These are phyloP conservation scores for Linum usitatissimum DNA, from an alignment of 345 rosid genomes.

Conservation along the genomic window DNA sequence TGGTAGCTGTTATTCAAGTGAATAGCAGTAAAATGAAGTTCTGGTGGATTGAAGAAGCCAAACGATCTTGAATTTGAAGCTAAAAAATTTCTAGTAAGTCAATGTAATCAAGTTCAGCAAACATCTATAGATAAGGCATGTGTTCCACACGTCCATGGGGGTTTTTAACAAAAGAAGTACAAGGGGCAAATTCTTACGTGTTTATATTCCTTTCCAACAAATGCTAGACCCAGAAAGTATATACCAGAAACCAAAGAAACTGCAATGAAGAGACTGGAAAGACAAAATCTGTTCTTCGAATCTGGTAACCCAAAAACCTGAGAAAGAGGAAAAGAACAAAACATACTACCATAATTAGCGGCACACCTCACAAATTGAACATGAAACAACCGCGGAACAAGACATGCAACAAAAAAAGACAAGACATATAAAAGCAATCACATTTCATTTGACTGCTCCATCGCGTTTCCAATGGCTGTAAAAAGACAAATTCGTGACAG, in stretches of 20 bases:
- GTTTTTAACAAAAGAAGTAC: background rate
- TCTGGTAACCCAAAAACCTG: constrained; percentile 35
- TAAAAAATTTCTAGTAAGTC: background rate
- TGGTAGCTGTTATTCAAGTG: background rate
- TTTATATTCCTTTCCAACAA: constrained; percentile 35
- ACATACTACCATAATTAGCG: background rate
- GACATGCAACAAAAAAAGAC: background rate
- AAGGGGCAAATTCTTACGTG: constrained; percentile 35
- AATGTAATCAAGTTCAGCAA: background rate
- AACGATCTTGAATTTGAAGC: background rate
- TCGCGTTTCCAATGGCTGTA: background rate
- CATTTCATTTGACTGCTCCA: background rate
- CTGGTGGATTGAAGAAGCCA: background rate
- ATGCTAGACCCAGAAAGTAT: constrained; percentile 46
- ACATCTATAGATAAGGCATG: background rate
- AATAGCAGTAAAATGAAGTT: background rate
- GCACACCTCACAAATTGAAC: background rate
- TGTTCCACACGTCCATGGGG: background rate
- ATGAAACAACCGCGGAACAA: background rate
- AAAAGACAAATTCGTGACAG: background rate
- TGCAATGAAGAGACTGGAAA: constrained; percentile 37
- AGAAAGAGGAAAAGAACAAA: constrained; percentile 6
- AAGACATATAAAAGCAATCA: background rate
- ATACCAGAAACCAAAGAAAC: constrained; percentile 43
- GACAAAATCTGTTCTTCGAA: constrained; percentile 42